Evolutionary conservation across 345 rosid species (phyloP).

Genomic region (Iberis pinnata): DNA sequence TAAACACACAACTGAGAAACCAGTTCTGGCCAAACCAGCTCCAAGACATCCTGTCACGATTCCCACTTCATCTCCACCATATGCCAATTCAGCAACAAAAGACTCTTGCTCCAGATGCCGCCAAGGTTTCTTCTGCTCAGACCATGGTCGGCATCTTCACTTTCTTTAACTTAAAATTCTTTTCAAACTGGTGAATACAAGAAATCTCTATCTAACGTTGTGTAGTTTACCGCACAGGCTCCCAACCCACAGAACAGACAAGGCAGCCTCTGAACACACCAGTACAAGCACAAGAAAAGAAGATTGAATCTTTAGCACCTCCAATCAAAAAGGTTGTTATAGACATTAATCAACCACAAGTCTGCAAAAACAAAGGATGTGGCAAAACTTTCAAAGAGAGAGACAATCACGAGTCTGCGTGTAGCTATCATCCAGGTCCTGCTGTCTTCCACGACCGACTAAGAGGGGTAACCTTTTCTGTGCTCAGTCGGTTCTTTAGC

Average conservation of each 20-base stretch:
- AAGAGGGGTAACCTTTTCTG: constrained; percentile 47
- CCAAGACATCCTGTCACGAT: constrained; percentile 34
- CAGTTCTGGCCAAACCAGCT: constrained; percentile 46
- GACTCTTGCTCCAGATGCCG: constrained; percentile 75
- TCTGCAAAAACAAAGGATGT: constrained; percentile 79
- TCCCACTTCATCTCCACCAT: constrained; percentile 28
- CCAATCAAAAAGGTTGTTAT: constrained; percentile 42
- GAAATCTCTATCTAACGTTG: background rate
- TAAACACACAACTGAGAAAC: constrained; percentile 90
- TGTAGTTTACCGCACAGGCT: constrained; percentile 39
- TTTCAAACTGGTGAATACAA: background rate
- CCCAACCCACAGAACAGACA: constrained; percentile 40
- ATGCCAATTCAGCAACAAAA: constrained; percentile 38
- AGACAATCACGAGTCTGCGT: constrained; percentile 76
- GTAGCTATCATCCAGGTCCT: constrained; percentile 93
- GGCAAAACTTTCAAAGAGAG: constrained; percentile 76
- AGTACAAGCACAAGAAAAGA: constrained; percentile 16
- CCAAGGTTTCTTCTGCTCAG: constrained; percentile 97
- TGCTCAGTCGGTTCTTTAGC: background rate
- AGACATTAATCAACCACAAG: constrained; percentile 65
- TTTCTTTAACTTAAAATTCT: background rate
- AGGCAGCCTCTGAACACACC: constrained; percentile 16
- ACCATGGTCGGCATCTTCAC: constrained; percentile 66
- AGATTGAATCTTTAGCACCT: constrained; percentile 22
- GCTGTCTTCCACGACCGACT: constrained; percentile 81